phyloP scores from a whole-genome alignment of 495 filamentous ascomycete species.

The Daldinia decipiens region DNA sequence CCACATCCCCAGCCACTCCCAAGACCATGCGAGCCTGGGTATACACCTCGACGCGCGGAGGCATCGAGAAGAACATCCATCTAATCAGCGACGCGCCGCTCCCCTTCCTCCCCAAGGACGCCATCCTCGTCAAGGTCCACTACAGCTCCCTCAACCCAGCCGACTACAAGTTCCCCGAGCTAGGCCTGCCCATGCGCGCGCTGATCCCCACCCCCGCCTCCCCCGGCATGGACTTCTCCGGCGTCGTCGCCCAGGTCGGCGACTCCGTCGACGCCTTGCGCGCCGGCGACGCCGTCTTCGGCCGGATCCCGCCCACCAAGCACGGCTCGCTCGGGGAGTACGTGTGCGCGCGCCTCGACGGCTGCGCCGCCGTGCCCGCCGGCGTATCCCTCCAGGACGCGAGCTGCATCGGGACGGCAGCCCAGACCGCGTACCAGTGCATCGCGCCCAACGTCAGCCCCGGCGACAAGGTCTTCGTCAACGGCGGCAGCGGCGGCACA shows the following conservation, averaged over 20 bases:
- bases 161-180: constrained; percentile 74
- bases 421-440: constrained; percentile 67
- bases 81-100: constrained; percentile 57
- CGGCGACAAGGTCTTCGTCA: constrained; percentile 71
- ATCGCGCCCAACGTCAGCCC: constrained; percentile 64
- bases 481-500: constrained; percentile 72
- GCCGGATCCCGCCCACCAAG: constrained; percentile 52
- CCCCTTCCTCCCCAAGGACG: constrained; percentile 50
- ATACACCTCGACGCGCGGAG: constrained; percentile 59
- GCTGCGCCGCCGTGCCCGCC: constrained; percentile 57
- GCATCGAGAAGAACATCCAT: constrained; percentile 67
- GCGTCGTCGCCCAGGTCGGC: constrained; percentile 61
- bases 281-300: constrained; percentile 68
- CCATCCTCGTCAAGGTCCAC: constrained; percentile 68
- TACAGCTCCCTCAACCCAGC: constrained; percentile 70
- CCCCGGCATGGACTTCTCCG: constrained; percentile 72
- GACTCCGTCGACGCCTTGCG: constrained; percentile 51
- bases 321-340: constrained; percentile 69
- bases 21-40: constrained; percentile 72
- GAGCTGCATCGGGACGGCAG: constrained; percentile 65
- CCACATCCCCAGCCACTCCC: constrained; percentile 11
- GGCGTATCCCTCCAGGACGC: constrained; percentile 63
- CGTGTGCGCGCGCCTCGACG: constrained; percentile 44
- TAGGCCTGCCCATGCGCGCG: constrained; percentile 55
- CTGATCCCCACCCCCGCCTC: constrained; percentile 60